Conservation (phyloP, 1,284 basidiomycete species). For the Cutaneotrichosporon cutaneum region DNA sequence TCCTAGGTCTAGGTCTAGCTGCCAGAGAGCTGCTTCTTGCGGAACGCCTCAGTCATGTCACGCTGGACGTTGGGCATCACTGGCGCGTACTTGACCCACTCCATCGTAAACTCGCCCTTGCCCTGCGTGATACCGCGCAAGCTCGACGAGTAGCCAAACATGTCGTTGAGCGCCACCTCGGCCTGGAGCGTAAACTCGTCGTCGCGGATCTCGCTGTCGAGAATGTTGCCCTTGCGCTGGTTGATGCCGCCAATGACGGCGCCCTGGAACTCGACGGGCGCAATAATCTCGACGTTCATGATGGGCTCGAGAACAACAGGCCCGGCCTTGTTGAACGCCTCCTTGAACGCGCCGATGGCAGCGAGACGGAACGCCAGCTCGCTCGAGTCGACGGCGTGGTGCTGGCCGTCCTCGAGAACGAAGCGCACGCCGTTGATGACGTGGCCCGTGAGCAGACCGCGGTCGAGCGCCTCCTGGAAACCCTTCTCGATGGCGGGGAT, state of each 20-base stretch:
- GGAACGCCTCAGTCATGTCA: conserved; percentile 71
- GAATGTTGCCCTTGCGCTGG: conserved; percentile 87
- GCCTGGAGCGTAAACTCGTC: conserved; percentile 93
- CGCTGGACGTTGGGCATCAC: conserved; percentile 86
- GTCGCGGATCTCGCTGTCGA: conserved; percentile 94
- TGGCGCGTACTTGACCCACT: conserved; percentile 84
- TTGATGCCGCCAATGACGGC: conserved; percentile 93
- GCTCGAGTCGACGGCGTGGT: conserved; percentile 94
- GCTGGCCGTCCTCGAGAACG: conserved; percentile 87
- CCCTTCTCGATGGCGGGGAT: conserved; percentile 98
- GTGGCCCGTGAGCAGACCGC: conserved; percentile 87
- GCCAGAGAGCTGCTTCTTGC: conserved; percentile 50
- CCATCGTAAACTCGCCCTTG: conserved; percentile 96
- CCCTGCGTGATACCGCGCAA: conserved; percentile 92
- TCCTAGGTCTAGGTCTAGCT: conserved; percentile 4
- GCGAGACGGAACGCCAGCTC: conserved; percentile 93
- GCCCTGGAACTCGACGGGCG: conserved; percentile 96
- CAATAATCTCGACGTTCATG: conserved; percentile 97
- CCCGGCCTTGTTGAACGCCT: conserved; percentile 74
- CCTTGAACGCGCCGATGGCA: conserved; percentile 88
- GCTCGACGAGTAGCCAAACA: conserved; percentile 96
- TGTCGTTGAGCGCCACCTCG: conserved; percentile 94
- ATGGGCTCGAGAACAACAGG: conserved; percentile 92
- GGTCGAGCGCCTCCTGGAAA: conserved; percentile 91
- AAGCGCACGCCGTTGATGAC: conserved; percentile 82